phyloP scores from a whole-genome alignment of 2,329 filamentous ascomycete species.

The Albophoma yamanashiensis region DNA sequence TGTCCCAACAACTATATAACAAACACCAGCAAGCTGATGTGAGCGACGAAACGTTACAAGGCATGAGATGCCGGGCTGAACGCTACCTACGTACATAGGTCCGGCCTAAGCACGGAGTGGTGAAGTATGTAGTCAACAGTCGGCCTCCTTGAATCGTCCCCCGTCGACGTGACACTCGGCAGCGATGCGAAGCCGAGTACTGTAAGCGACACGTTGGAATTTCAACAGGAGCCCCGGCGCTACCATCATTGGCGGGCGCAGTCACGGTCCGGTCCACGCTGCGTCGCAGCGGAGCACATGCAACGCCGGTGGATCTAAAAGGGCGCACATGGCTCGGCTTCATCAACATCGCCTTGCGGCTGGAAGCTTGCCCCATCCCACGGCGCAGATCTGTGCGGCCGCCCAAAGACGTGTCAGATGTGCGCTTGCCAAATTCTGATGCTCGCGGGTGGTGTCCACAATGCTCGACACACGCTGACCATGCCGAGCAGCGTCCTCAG shows the following conservation, averaged over 20 bases:
- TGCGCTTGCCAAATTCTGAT: not conserved
- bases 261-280: not conserved
- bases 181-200: not conserved
- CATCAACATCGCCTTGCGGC: too few relatives aligned
- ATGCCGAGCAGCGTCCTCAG: not conserved
- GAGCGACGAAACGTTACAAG: not conserved
- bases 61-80: not conserved
- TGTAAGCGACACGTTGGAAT: not conserved
- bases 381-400: not conserved
- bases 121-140: not conserved
- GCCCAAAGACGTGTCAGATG: not conserved
- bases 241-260: not conserved
- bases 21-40: not conserved
- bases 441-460: not conserved
- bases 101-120: not conserved
- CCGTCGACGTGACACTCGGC: not conserved
- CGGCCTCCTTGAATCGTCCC: not conserved
- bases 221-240: not conserved
- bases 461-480: not conserved
- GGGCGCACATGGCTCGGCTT: too few relatives aligned
- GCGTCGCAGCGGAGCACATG: not conserved
- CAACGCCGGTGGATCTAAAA: not conserved
- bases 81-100: not conserved
- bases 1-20: too few relatives aligned
- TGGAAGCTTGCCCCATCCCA: not conserved